phyloP scores from a whole-genome alignment of 2,329 filamentous ascomycete genomes.

The Fusarium burgessii region DNA sequence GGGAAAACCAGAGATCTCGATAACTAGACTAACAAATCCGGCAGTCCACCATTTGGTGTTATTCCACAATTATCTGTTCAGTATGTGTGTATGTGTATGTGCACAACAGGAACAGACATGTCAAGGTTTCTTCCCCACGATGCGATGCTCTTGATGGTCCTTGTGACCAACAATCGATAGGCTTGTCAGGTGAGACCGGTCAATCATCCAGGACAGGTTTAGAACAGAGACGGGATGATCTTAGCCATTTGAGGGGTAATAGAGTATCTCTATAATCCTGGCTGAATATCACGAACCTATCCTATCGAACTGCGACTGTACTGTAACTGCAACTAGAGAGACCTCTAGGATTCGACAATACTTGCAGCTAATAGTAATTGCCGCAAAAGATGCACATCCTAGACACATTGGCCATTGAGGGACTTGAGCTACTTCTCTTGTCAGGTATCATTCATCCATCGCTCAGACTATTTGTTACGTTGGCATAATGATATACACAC shows the following conservation, averaged over 20 bases:
- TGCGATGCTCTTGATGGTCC: constrained; percentile 15
- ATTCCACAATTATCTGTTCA: constrained; percentile 9
- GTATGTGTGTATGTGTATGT: neutral
- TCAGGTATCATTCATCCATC: neutral
- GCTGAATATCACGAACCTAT: constrained; percentile 10
- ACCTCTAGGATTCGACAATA: constrained; percentile 19
- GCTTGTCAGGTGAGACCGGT: constrained; percentile 39
- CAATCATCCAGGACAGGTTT: constrained; percentile 29
- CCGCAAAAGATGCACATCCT: constrained; percentile 17
- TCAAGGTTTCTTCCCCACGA: constrained; percentile 13
- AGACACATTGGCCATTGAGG: neutral
- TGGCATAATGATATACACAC: constrained; percentile 17
- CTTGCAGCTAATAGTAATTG: constrained; percentile 19
- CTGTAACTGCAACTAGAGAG: neutral
- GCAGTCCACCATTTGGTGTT: constrained; percentile 11
- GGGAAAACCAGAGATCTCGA: neutral
- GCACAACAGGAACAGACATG: constrained; percentile 7
- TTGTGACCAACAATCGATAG: constrained; percentile 13
- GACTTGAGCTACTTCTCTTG: constrained; percentile 2
- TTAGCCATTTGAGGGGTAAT: constrained; percentile 40
- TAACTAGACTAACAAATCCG: neutral
- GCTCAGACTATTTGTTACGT: constrained; percentile 1
- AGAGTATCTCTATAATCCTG: constrained; percentile 7
- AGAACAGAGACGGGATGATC: constrained; percentile 24
- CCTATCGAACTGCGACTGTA: neutral